phyloP scores from a whole-genome alignment of 1,284 basidiomycete species.

The Sphaerobolus stellatus region DNA sequence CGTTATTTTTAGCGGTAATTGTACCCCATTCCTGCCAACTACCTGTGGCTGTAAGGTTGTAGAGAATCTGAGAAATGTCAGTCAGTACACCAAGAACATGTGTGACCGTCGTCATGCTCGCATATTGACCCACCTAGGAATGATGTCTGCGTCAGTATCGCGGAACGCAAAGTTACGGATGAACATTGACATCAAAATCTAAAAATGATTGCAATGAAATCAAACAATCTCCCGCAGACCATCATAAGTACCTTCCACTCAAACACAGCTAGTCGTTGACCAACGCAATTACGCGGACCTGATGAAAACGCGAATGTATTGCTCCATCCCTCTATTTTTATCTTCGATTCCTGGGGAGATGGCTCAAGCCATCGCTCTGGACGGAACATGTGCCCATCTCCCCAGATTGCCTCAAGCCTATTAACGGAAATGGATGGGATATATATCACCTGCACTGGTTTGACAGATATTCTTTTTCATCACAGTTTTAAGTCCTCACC shows the following conservation, averaged over 20 bases:
- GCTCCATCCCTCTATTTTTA: slow-evolving; percentile 5
- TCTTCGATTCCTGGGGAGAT: background rate
- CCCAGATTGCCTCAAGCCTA: slow-evolving; percentile 27
- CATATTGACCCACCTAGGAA: too few relatives aligned
- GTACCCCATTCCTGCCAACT: background rate
- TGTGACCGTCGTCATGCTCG: background rate
- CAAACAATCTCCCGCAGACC: background rate
- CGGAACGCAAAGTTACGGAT: slow-evolving; percentile 5
- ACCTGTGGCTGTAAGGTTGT: slow-evolving; percentile 6
- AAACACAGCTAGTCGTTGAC: slow-evolving; percentile 5
- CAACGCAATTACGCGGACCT: slow-evolving; percentile 4
- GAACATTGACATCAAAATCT: slow-evolving; percentile 2
- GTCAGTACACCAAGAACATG: background rate
- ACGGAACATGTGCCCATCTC: slow-evolving; percentile 28
- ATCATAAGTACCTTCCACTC: background rate
- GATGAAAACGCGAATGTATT: slow-evolving; percentile 7
- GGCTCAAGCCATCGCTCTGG: slow-evolving; percentile 4
- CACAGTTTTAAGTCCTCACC: slow-evolving; percentile 17
- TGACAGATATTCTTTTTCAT: too few relatives aligned
- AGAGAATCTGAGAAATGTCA: slow-evolving; percentile 2
- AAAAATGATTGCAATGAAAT: background rate
- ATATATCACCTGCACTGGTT: slow-evolving; percentile 21
- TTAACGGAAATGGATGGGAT: slow-evolving; percentile 25
- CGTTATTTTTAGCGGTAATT: background rate
- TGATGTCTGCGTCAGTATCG: slow-evolving; percentile 1